Base-by-base conservation (phyloP, 495 filamentous ascomycete genomes). In the Cetradonia linearis region DNA sequence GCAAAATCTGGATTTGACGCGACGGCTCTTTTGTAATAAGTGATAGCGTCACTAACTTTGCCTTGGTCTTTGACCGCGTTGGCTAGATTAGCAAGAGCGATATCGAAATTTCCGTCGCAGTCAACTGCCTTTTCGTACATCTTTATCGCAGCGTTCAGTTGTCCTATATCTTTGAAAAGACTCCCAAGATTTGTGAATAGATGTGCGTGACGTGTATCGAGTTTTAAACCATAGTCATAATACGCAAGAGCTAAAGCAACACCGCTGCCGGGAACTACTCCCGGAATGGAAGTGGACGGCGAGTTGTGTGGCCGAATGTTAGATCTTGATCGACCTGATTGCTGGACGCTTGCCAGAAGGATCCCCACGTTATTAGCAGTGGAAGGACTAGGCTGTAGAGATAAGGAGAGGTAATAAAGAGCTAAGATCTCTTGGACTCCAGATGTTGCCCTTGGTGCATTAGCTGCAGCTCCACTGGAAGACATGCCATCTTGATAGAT, bases 361-460 rank as follows among this genome's bases (percentile, higher is more conserved):
- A 99, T 99, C 5, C 93, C 93, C 46, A 99, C 94, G 70, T 99
- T 99, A 67, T 99, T 99, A 14, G 93, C 93, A 0, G 93, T 99
- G 7, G 94, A 97, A 25, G 93, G 93, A 67, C 93, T 97, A 25
- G 93, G 91, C 61, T 95, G 92, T 10, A 99, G 78, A 0, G 94
- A 94, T 27, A 99, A 77, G 6, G 94, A 97, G 2, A 99, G 79
- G 65, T 99, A 99, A 67, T 99, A 99, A 13, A 99, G 80, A 4
- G 91, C 89, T 18, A 99, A 71, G 47, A 99, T 99, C 65, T 99
- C 93, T 34, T 90, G 85, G 8, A 97, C 90, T 2, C 88, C 85
- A 44, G 86, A 83, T 4, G 86, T 80, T 13, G 85, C 75, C 44
- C 84, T 75, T 27, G 77, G 76, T 40, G 78, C 76, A 34, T 83